A percentile compares a stretch with the other conserved stretches of the same genome.
These are phyloP conservation scores for Candida tibetensis DNA, from an alignment of 805 yeast genomes.

Conservation along the genomic window DNA sequence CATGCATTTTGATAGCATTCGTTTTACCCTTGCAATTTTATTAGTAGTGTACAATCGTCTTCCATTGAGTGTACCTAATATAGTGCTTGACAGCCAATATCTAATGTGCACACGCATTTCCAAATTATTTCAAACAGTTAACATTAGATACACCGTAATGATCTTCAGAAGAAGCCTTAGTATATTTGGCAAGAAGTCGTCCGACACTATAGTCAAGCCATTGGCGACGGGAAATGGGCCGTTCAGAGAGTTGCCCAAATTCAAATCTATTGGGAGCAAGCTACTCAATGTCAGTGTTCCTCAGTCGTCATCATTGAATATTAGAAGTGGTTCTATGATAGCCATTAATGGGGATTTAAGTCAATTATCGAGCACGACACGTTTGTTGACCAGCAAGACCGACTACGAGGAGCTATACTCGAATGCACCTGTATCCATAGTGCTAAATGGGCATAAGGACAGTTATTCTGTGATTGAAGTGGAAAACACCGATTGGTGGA, in stretches of 20 bases:
- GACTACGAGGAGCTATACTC: conserved; percentile 34
- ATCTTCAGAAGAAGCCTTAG: not conserved
- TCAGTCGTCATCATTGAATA: conserved; percentile 35
- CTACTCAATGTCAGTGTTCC: conserved; percentile 46
- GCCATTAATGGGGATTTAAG: conserved; percentile 44
- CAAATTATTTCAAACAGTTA: too few species aligned
- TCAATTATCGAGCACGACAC: conserved; percentile 18
- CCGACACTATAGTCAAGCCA: conserved; percentile 20
- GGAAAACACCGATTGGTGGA: conserved; percentile 38
- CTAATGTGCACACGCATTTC: too few species aligned
- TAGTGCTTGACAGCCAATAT: too few species aligned
- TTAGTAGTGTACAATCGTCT: too few species aligned
- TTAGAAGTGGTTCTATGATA: conserved; percentile 37
- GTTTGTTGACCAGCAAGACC: conserved; percentile 10
- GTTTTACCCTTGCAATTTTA: too few species aligned
- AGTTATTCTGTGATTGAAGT: conserved; percentile 38
- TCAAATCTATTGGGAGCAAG: conserved; percentile 40
- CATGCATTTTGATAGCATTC: too few species aligned
- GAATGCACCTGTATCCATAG: conserved; percentile 26
- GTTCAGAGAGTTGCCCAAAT: conserved; percentile 42
- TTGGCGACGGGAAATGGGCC: conserved; percentile 46
- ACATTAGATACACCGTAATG: too few species aligned
- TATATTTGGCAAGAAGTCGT: not conserved
- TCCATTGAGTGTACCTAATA: too few species aligned
- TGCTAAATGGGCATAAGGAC: conserved; percentile 33